phyloP scores from a whole-genome alignment of 1,284 basidiomycete genomes.

The Puccinia triticina region DNA sequence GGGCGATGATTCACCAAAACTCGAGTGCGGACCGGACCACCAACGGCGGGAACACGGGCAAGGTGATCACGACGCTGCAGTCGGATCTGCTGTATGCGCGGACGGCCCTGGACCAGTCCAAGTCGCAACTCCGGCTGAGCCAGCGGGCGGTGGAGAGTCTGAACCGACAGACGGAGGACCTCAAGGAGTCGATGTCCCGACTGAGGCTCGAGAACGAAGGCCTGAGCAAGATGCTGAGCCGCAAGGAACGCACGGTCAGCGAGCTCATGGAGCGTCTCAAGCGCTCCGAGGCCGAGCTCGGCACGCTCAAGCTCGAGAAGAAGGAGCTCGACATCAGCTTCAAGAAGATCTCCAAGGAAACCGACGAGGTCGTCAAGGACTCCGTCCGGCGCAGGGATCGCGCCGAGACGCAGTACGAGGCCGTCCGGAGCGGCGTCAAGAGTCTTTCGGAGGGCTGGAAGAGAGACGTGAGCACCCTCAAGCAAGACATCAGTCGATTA shows the following conservation, averaged over 20 bases:
- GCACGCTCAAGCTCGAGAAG: constrained; percentile 51
- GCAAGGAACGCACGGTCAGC: constrained; percentile 79
- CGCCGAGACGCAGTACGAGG: constrained; percentile 54
- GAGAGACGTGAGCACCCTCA: constrained; percentile 33
- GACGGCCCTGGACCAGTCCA: constrained; percentile 79
- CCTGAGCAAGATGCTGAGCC: constrained; percentile 77
- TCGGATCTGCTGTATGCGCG: constrained; percentile 76
- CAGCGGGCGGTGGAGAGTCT: constrained; percentile 73
- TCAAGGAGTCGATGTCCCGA: constrained; percentile 79
- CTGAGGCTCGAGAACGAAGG: constrained; percentile 80
- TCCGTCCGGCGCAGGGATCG: constrained; percentile 55
- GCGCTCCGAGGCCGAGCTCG: constrained; percentile 57
- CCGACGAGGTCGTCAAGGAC: constrained; percentile 56
- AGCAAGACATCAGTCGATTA: constrained; percentile 33
- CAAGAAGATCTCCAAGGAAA: constrained; percentile 55
- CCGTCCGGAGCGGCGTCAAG: constrained; percentile 53
- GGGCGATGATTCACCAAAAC: constrained; percentile 49
- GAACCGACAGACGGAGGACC: constrained; percentile 78
- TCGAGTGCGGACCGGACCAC: constrained; percentile 61
- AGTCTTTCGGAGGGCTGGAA: constrained; percentile 49
- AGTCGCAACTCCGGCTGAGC: constrained; percentile 73
- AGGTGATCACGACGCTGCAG: constrained; percentile 78
- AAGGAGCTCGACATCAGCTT: constrained; percentile 40
- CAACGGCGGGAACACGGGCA: constrained; percentile 70
- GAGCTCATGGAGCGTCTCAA: constrained; percentile 63